A percentile compares a stretch with the other conserved stretches of the same genome.
Evolutionary conservation across 176 grass and related monocot species (phyloP).

Genomic region (Bromus sterilis): DNA sequence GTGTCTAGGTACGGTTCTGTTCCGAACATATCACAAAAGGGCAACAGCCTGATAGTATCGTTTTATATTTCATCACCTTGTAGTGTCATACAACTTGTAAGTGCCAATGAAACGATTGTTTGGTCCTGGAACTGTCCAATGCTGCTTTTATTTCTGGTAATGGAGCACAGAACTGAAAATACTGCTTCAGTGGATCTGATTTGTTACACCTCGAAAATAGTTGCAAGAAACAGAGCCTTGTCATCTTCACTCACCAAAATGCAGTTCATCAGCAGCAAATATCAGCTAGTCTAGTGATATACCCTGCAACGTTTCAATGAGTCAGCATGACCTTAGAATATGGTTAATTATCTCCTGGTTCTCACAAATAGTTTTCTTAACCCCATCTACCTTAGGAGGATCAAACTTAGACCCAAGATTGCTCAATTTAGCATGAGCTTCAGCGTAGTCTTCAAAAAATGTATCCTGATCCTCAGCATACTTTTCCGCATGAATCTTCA

Average conservation of each 20-base stretch:
- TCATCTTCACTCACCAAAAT: not conserved
- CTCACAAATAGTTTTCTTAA: not conserved
- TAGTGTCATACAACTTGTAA: not conserved
- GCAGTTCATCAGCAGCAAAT: not conserved
- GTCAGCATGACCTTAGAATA: slow-evolving; percentile 2
- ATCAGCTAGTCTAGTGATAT: slow-evolving; percentile 36
- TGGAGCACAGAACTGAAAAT: not conserved
- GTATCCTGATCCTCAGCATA: slow-evolving; percentile 71
- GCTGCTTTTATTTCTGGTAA: slow-evolving; percentile 18
- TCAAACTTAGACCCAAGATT: slow-evolving; percentile 88
- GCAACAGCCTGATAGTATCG: not conserved
- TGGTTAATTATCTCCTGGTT: not conserved
- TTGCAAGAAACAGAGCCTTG: not conserved
- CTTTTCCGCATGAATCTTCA: slow-evolving; percentile 73
- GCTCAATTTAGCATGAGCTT: slow-evolving; percentile 97
- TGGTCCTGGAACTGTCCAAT: not conserved
- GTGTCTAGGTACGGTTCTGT: not conserved
- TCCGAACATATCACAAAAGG: not conserved
- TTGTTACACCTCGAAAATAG: not conserved
- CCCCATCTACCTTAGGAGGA: slow-evolving; percentile 52
- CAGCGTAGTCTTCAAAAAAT: slow-evolving; percentile 85
- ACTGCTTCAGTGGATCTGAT: not conserved
- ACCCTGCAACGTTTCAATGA: slow-evolving; percentile 36
- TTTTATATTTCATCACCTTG: not conserved
- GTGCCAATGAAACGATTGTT: not conserved